Evolutionary conservation across 2,329 filamentous ascomycete genomes (phyloP).

Genomic region (Cladosporium sp.): DNA sequence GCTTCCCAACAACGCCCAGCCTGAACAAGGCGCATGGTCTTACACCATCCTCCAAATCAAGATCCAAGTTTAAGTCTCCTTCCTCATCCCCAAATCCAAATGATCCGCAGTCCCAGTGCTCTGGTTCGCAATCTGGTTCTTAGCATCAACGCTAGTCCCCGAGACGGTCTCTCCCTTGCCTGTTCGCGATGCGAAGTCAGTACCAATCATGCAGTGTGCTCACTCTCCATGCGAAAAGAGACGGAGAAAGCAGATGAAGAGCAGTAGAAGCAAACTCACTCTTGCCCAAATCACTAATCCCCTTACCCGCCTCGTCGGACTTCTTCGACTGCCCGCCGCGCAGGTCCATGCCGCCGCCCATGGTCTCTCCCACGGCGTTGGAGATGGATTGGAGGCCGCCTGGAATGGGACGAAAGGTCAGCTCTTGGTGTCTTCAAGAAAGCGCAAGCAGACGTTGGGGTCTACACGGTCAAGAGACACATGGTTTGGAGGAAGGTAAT

Average conservation of each 20-base stretch:
- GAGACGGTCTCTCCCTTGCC: conserved; percentile 22
- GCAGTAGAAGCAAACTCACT: conserved; percentile 13
- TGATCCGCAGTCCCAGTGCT: conserved; percentile 29
- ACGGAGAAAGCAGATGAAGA: too few relatives aligned
- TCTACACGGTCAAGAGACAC: too few relatives aligned
- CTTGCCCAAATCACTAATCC: conserved; percentile 23
- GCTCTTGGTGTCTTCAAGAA: too few relatives aligned
- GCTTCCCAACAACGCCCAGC: too few relatives aligned
- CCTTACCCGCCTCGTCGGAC: conserved; percentile 23
- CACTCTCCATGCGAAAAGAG: conserved; percentile 12
- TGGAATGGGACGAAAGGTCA: conserved; percentile 12
- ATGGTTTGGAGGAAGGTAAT: too few relatives aligned
- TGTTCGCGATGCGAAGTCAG: not conserved
- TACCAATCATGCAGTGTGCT: conserved; percentile 17
- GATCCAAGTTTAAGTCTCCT: too few relatives aligned
- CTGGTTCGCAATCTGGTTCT: conserved; percentile 26
- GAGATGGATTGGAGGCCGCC: conserved; percentile 27
- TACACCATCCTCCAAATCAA: too few relatives aligned
- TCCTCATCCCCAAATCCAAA: conserved; percentile 26
- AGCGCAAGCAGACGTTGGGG: too few relatives aligned
- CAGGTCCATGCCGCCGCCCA: conserved; percentile 21
- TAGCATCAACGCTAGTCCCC: conserved; percentile 23
- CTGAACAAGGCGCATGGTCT: too few relatives aligned
- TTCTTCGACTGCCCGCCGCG: conserved; percentile 26
- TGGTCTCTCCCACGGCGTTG: conserved; percentile 22